Evolutionary conservation across 2,329 filamentous ascomycete genomes (phyloP), one percentile per base, ranked within the genome.

Genomic region (Ophiostoma ulmi): DNA sequence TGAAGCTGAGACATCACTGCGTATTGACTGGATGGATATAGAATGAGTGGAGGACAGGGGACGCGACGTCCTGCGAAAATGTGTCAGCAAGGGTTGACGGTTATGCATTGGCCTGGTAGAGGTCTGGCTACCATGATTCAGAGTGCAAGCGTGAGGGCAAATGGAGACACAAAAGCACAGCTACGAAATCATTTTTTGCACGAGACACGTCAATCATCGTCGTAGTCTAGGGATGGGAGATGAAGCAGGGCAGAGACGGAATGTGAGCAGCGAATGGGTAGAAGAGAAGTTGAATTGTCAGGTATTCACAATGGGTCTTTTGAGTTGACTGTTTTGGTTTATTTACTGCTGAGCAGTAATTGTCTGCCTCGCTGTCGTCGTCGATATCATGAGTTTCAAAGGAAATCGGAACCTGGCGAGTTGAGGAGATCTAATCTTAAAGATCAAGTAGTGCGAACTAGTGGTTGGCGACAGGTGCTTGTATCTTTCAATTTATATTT

Each of bases 241-340:
- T 58, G 52, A 58, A 58, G 52, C 58, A 61, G 58, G 26, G 58
- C 58, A 61, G 58, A 61, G 58, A 61, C 22, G 58, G 58, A 61
- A 61, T 61, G 26, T 61, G 55, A 26, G 35, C 52, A 55, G 52
- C n/a, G 10, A 55, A 17, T 48, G 44, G 44, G 44, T 48, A 48
- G 44, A n/a, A 20, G 44, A 48, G 41, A 14, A 44, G 41, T 44
- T 44, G 41, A 44, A 14, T 31, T 31, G 31, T 31, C 31, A 4
- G 31, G 31, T 44, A 5, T 44, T 14, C 41, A 44, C 41, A 17
- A 44, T 44, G 41, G 41, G 44, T 48, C 17, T 48, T n/a, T 48
- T 17, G 17, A 8, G 20, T 6, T n/a, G 44, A 6, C n/a, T 6
- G 17, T 48, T 58, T n/a, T 26, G n/a, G 1, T 26, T 58, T 17